These are phyloP conservation scores for Trichosporon sp. DNA, from an alignment of 1,284 basidiomycete genomes.

Conservation along the genomic window DNA sequence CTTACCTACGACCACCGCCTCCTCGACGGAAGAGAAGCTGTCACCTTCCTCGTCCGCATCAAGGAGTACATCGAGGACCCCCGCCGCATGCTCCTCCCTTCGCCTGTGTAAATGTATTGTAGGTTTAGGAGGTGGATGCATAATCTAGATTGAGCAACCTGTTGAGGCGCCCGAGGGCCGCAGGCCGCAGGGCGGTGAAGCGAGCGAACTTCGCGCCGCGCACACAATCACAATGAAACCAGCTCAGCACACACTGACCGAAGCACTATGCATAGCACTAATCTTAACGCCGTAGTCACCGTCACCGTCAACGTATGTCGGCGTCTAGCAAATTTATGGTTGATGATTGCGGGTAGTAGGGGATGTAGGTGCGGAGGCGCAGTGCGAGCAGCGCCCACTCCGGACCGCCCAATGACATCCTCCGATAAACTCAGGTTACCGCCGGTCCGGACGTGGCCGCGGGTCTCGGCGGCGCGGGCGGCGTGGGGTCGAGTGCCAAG, in stretches of 20 bases:
- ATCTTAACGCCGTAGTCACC: too few relatives aligned
- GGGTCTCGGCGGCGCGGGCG: too few relatives aligned
- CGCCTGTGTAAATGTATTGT: conserved; percentile 44
- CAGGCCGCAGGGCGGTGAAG: too few relatives aligned
- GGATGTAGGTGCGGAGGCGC: too few relatives aligned
- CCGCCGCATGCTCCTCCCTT: conserved; percentile 64
- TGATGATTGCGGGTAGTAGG: neutral
- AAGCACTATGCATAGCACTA: too few relatives aligned
- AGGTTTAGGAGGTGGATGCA: conserved; percentile 1
- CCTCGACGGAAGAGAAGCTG: conserved; percentile 93
- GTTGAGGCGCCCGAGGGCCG: neutral
- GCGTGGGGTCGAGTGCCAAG: too few relatives aligned
- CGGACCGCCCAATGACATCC: too few relatives aligned
- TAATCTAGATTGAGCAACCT: neutral
- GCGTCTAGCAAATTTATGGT: neutral
- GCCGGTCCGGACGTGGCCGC: too few relatives aligned
- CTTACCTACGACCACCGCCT: conserved; percentile 96
- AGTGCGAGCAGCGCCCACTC: too few relatives aligned
- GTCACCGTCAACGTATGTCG: too few relatives aligned
- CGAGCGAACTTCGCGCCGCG: neutral
- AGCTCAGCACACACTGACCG: too few relatives aligned
- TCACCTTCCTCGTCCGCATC: conserved; percentile 88
- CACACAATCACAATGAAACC: too few relatives aligned
- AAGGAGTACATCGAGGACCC: conserved; percentile 72
- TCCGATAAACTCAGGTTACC: neutral